Base-by-base conservation (phyloP, 768 basidiomycete genomes). In the Austroboletus eburneus region DNA sequence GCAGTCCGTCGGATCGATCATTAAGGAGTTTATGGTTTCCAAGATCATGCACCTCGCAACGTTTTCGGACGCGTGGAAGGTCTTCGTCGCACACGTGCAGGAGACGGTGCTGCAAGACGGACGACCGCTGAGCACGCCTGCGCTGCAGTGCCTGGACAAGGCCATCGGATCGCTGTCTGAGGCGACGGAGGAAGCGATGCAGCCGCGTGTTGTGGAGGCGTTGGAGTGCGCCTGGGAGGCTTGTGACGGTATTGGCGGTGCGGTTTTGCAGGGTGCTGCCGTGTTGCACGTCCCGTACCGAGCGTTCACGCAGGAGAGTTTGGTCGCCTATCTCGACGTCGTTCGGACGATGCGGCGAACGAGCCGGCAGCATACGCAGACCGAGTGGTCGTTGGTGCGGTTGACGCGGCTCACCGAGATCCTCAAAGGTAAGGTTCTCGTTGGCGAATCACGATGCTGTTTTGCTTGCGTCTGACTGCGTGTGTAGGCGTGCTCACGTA, bases 111-210 rank as follows among this genome's bases (percentile, higher is more conserved):
- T 86, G 2, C 61, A 78, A 21, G 90, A 93, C 49, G 75, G 78
- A 48, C 73, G 85, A 6, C 58, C 74, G 9, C 79, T 91, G 42
- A 89, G 85, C 50, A 81, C 90, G 0, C 87, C 92, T n/a, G 87
- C 91, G 0, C 62, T 96, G 58, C 83, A 87, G 20, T 88, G 86
- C 50, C 69, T 95, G 33, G 90, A 95, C 58, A 86, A 81, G 64
- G 83, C 83, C 1, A 71, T 92, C 48, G 80, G 76, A 35, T 83
- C 86, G 2, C 72, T 79, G 16, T 69, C 72, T 2, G 59, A 57
- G 4, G 63, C 63, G 1, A 62, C 57, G 6, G 64, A 63, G 10
- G 51, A 58, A 2, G 57, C 44, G 4, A 56, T 66, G 25, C 69
- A 70, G 3, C 62, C 66, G 7, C 67, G 67, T 5, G 74, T 78